phyloP scores from a whole-genome alignment of 495 filamentous ascomycete genomes.

The Sordaria brevicollis region DNA sequence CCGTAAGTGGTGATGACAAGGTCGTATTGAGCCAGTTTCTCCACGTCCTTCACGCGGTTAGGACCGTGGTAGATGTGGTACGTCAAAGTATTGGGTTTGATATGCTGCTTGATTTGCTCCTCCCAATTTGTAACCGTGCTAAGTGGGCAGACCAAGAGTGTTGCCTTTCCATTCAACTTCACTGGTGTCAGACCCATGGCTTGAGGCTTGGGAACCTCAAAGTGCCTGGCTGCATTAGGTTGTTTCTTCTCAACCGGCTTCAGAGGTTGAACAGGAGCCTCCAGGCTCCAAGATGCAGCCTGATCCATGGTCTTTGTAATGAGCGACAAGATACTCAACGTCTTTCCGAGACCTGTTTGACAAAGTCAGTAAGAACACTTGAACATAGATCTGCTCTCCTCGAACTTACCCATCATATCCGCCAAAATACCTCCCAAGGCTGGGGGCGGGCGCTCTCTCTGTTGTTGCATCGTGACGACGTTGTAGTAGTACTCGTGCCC shows the following conservation, averaged over 20 bases:
- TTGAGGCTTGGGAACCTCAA: constrained; percentile 25
- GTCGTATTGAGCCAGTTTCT: constrained; percentile 62
- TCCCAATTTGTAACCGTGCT: constrained; percentile 90
- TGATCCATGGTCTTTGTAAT: constrained; percentile 50
- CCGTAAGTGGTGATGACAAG: constrained; percentile 88
- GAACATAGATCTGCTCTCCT: not conserved
- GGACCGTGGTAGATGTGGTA: constrained; percentile 81
- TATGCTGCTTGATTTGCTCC: constrained; percentile 74
- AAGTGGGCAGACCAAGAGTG: constrained; percentile 81
- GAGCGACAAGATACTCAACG: constrained; percentile 76
- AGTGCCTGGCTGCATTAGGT: constrained; percentile 18
- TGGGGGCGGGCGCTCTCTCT: constrained; percentile 54
- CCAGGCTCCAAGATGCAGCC: constrained; percentile 46
- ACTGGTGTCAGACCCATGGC: constrained; percentile 35
- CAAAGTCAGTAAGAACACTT: not conserved
- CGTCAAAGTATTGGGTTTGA: constrained; percentile 46
- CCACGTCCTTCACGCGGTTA: constrained; percentile 54
- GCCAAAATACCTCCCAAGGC: constrained; percentile 81
- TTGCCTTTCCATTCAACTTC: constrained; percentile 61
- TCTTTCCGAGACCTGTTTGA: constrained; percentile 64
- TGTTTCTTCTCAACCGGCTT: constrained; percentile 28
- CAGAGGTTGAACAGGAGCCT: constrained; percentile 26
- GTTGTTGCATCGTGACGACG: constrained; percentile 66
- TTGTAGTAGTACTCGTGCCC: constrained; percentile 60
- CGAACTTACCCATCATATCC: constrained; percentile 70